These are phyloP conservation scores for Macroventuria anomochaeta DNA, from an alignment of 2,329 filamentous ascomycete genomes.

Conservation along the genomic window DNA sequence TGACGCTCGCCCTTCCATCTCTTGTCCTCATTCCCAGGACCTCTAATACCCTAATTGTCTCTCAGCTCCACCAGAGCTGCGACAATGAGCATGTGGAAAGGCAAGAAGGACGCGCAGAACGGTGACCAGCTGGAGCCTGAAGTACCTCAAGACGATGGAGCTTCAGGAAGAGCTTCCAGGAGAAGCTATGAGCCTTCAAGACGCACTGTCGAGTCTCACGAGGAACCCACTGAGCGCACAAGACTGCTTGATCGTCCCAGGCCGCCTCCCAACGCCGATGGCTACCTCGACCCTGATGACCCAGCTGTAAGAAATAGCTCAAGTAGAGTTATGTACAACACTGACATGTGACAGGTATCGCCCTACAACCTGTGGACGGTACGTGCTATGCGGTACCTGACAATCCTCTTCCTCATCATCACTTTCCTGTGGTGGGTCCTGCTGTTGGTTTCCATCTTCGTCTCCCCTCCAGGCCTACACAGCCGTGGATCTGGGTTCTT, in stretches of 20 bases:
- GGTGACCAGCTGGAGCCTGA: conserved; percentile 41
- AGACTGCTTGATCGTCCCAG: conserved; percentile 67
- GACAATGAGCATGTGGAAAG: conserved; percentile 61
- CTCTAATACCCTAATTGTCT: conserved; percentile 4
- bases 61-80: conserved; percentile 22
- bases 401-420: conserved; percentile 74
- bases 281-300: conserved; percentile 78
- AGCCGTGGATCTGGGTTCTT: conserved; percentile 92
- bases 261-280: conserved; percentile 61
- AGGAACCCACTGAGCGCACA: conserved; percentile 66
- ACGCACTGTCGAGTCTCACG: conserved; percentile 50
- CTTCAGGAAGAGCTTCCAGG: conserved; percentile 34
- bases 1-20: conserved; percentile 6
- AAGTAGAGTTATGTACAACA: neutral
- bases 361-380: conserved; percentile 97
- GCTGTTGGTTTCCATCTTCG: conserved; percentile 86
- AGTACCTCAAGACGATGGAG: conserved; percentile 30
- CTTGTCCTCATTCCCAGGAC: neutral
- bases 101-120: conserved; percentile 56
- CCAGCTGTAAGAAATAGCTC: conserved; percentile 69
- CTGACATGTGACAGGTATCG: conserved; percentile 60
- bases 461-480: conserved; percentile 85
- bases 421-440: conserved; percentile 93
- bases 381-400: conserved; percentile 77
- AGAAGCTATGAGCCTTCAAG: conserved; percentile 39